These are phyloP conservation scores for Pseudonitzschia pungens DNA, from an alignment of 108 stramenopile genomes.

Conservation along the genomic window DNA sequence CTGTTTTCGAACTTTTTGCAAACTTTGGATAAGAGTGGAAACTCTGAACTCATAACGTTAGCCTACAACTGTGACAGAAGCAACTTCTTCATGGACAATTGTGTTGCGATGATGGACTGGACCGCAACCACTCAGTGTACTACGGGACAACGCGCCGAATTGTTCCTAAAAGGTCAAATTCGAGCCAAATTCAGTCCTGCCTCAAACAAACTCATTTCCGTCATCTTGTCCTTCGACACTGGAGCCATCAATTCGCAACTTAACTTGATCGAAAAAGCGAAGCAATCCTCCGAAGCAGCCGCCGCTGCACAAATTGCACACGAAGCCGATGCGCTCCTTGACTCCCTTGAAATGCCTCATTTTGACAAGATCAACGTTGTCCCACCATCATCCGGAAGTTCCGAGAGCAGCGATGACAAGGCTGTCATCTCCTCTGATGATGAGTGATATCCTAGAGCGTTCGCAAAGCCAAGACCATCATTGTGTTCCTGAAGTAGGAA, in stretches of 20 bases:
- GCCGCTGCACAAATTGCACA: conserved; percentile 50
- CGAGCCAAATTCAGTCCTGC: conserved; percentile 73
- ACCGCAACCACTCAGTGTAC: conserved; percentile 52
- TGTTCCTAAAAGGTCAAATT: conserved; percentile 61
- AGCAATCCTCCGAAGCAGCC: conserved; percentile 17
- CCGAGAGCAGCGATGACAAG: conserved; percentile 22
- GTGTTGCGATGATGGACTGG: conserved; percentile 69
- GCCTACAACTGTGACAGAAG: conserved; percentile 65
- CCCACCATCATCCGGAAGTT: conserved; percentile 17
- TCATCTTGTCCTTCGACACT: conserved; percentile 68
- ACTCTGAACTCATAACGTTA: conserved; percentile 38
- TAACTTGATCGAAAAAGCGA: conserved; percentile 28
- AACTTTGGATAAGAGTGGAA: conserved; percentile 34
- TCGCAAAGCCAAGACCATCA: too few relatives aligned
- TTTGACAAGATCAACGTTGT: conserved; percentile 29
- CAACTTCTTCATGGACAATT: conserved; percentile 81
- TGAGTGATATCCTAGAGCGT: not conserved
- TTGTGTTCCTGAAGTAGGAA: too few relatives aligned
- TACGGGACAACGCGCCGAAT: conserved; percentile 41
- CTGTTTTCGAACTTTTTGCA: conserved; percentile 56
- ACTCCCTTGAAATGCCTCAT: conserved; percentile 67
- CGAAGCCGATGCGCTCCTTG: conserved; percentile 76
- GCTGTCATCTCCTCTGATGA: conserved; percentile 37
- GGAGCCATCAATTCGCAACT: conserved; percentile 53
- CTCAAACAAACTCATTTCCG: conserved; percentile 81